phyloP scores from a whole-genome alignment of 2,329 filamentous ascomycete species.

The Cladosporium phlei region DNA sequence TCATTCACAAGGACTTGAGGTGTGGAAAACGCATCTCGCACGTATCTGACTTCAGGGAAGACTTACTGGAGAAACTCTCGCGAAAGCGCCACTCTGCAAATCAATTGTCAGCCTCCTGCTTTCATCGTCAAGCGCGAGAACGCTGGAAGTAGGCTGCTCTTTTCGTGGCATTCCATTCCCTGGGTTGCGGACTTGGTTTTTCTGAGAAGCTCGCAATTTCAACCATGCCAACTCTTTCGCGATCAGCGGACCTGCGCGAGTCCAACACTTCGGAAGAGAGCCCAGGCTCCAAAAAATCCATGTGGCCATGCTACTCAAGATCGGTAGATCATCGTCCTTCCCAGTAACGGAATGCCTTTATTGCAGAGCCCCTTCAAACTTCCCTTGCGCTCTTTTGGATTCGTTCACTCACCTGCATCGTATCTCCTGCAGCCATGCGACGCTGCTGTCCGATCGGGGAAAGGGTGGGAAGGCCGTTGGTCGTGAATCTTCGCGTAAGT shows the following conservation, averaged over 20 bases:
- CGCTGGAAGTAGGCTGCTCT: neutral
- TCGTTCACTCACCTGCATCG: conserved; percentile 27
- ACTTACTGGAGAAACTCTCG: conserved; percentile 13
- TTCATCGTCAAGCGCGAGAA: neutral
- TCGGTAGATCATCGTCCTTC: too few relatives aligned
- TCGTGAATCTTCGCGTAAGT: conserved; percentile 88
- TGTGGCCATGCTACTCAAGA: too few relatives aligned
- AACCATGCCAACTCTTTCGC: too few relatives aligned
- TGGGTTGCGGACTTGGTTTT: too few relatives aligned
- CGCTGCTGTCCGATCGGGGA: conserved; percentile 54
- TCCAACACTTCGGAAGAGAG: too few relatives aligned
- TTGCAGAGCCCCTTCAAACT: neutral
- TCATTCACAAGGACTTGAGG: too few relatives aligned
- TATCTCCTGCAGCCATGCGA: conserved; percentile 48
- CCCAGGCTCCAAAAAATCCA: too few relatives aligned
- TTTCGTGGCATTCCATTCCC: neutral
- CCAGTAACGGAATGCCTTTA: neutral
- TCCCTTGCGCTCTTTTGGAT: neutral
- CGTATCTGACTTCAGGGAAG: too few relatives aligned
- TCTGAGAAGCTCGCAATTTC: too few relatives aligned
- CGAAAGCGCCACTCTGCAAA: conserved; percentile 2
- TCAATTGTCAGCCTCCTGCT: neutral
- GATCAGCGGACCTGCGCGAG: too few relatives aligned
- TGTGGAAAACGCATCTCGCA: too few relatives aligned
- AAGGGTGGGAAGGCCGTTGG: conserved; percentile 73